Base-by-base conservation (phyloP, 2,329 filamentous ascomycete species). In the Cucurbitaria berberidis region DNA sequence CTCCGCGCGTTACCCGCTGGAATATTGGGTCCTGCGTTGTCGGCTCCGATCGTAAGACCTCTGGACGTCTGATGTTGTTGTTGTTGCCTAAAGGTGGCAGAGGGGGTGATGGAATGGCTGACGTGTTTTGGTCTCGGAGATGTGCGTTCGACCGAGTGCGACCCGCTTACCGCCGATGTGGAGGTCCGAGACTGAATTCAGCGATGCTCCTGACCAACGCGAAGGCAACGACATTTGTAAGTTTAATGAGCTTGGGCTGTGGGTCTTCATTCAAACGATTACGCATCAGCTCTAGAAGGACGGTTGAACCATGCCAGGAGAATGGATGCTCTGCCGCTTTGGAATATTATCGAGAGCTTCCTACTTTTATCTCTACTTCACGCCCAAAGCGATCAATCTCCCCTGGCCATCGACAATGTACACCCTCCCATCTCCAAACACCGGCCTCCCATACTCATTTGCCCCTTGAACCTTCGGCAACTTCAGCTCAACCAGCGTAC, bases 401-500 rank as follows among this genome's bases (percentile, higher is more conserved):
- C 51, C 52, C 46, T 47, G 51, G n/a, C 57, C 55, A 44, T 67
- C 63, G 40, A 68, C 42, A 22, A 67, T 44, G 56, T 65, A 67
- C n/a, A 67, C 59, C 48, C 50, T 59, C 5, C 62, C 57, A 53
- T 73, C 76, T 62, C 67, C 78, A 70, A 76, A 81, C 51, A 67
- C 73, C 32, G 70, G 76, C 41, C 72, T 70, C 47, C 67, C 70
- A 50, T 74, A 80, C 50, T 77, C 78, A 39, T 74, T 74, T 15
- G 74, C 58, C 5, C 76, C 74, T 13, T 74, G 73, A 1, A 75
- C 72, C 15, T 69, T 68, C 2, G 77, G 74, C 3, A 78, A 39
- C 5, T 63, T 57, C 53, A 79, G 74, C 22, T 71, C 61, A 13
- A 66, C 60, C 30, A 78, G 60, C 2, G 69, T 59, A 1, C 74